Conservation (phyloP, 805 yeast species). For the Candida sithepensis region DNA sequence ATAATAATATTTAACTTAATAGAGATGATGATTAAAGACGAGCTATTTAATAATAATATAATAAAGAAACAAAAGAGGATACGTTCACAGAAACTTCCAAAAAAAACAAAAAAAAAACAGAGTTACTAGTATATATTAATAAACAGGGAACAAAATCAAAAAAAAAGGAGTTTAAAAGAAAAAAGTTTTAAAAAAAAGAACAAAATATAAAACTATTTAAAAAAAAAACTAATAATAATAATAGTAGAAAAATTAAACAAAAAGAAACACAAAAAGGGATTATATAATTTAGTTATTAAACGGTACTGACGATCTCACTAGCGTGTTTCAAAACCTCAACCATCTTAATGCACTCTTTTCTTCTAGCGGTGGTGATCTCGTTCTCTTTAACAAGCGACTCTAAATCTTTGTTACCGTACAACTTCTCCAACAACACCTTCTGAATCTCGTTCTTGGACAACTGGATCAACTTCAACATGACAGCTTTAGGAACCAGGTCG, state of each 20-base stretch:
- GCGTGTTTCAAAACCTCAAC: conserved; percentile 89
- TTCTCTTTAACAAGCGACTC: conserved; percentile 84
- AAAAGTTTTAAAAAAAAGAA: background rate
- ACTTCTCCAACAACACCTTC: conserved; percentile 79
- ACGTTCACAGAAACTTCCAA: background rate
- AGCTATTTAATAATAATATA: too few species aligned
- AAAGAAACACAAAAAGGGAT: background rate
- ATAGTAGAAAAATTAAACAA: background rate
- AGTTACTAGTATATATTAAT: background rate
- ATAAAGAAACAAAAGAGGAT: background rate
- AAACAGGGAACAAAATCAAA: background rate
- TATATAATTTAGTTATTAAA: conserved; percentile 27
- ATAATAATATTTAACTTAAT: background rate
- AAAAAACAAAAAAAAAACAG: background rate
- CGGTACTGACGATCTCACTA: conserved; percentile 81
- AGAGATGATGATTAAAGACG: too few species aligned
- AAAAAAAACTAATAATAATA: background rate
- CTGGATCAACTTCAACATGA: conserved; percentile 87
- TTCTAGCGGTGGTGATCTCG: conserved; percentile 87
- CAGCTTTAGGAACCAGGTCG: conserved; percentile 91
- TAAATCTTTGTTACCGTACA: conserved; percentile 73
- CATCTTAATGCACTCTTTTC: conserved; percentile 94
- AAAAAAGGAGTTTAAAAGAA: background rate
- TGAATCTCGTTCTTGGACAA: conserved; percentile 85
- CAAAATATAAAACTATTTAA: background rate